Evolutionary conservation across 305 asterid species (phyloP), one percentile per base, ranked within the genome.

Genomic region (Fraxinus greggii): DNA sequence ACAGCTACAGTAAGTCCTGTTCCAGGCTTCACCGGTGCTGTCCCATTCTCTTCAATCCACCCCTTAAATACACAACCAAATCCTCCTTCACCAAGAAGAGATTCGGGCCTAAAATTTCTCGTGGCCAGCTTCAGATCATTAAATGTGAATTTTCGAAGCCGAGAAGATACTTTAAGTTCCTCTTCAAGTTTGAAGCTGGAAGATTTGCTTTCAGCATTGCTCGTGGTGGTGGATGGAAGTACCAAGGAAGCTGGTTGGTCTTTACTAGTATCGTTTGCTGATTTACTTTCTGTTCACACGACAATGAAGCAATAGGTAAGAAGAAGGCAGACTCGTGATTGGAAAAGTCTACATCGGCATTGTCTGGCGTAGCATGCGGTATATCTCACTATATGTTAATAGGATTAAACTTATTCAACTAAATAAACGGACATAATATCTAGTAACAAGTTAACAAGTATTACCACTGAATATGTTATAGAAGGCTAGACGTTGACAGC

Each of bases 1-100:
- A 95, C 98, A 35, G 98, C 98, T 77, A 95, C 98, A 9, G 98
- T 93, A 80, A 95, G 97, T 63, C 98, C 98, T 17, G 98, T 95
- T 77, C 98, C 98, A 31, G 98, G 98, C 86, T 93, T 95, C 69
- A 95, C 98, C 9, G 98, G 98, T 29, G 98, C 98, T 0, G 98
- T 95, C 51, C 98, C 98, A 32, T 93, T 93, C 86, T 94, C 98
- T 87, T 94, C 97, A 9, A 94, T 92, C 98, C 98, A 94, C 28
- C 98, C 98, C 85, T 94, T 95, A 82, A 95, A 95, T 24, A 95
- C 98, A 80, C 98, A 95, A 48, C 98, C 98, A 59, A 95, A 95
- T 23, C 98, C 98, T 61, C 98, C 98, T 90, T 95, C 98, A 80
- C 98, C 98, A 72, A 95, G 97, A 85, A 95, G 97, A 23, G 98